These are phyloP conservation scores for Opeltia flavorubescens DNA, from an alignment of 495 filamentous ascomycete species.

Conservation along the genomic window DNA sequence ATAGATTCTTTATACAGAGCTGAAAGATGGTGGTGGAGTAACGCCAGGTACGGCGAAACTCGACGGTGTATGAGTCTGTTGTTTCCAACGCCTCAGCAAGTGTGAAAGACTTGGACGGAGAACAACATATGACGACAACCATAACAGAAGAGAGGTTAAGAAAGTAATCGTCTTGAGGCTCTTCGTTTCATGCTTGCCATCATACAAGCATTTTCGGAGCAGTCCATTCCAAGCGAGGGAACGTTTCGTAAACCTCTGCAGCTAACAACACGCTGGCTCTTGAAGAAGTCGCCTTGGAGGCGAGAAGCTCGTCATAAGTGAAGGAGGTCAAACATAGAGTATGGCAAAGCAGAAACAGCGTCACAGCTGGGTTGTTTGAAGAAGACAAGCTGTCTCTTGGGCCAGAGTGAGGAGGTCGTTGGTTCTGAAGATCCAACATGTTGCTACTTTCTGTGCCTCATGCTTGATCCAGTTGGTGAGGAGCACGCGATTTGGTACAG, in stretches of 20 bases:
- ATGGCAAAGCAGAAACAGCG: not conserved
- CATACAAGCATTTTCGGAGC: not conserved
- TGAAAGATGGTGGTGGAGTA: not conserved
- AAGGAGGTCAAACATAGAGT: not conserved
- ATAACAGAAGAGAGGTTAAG: not conserved
- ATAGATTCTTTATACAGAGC: no score
- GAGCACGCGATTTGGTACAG: no score
- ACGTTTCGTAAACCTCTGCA: not conserved
- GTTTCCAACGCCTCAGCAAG: not conserved
- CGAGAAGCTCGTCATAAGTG: not conserved
- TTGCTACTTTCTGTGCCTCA: no score
- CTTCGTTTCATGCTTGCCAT: not conserved
- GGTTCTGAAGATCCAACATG: no score
- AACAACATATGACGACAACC: not conserved
- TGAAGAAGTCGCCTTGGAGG: not conserved
- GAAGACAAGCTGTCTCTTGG: not conserved
- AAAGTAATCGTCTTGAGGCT: not conserved
- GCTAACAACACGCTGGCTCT: not conserved
- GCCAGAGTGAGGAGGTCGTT: not conserved
- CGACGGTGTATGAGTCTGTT: not conserved
- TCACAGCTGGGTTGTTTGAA: not conserved
- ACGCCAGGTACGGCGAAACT: not conserved
- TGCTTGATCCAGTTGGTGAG: no score
- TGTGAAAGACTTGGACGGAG: not conserved
- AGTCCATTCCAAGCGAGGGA: not conserved